A percentile compares a stretch with the other conserved stretches of the same genome.
Conservation (phyloP, 768 basidiomycete species). For the Coprinopsis cinerea region DNA sequence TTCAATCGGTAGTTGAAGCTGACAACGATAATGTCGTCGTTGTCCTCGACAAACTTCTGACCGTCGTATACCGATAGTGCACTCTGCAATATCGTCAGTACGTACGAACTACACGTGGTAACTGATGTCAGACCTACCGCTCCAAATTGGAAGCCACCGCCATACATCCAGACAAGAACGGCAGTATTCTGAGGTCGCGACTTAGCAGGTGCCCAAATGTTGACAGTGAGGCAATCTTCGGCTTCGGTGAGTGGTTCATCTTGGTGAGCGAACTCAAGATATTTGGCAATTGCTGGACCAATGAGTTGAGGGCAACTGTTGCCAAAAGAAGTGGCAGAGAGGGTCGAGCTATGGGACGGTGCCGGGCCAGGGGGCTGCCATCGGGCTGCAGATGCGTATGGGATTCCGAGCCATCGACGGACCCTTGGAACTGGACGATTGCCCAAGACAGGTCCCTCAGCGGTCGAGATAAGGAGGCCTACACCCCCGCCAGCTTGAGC, state of each 20-base stretch:
- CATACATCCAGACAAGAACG: constrained; percentile 33
- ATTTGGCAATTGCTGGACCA: constrained; percentile 17
- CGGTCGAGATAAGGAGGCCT: constrained; percentile 18
- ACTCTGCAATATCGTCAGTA: constrained; percentile 18
- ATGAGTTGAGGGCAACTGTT: constrained; percentile 25
- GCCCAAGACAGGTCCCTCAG: constrained; percentile 27
- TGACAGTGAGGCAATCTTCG: constrained; percentile 32
- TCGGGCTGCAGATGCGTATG: constrained; percentile 27
- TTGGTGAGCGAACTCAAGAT: constrained; percentile 21
- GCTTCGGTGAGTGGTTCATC: constrained; percentile 25
- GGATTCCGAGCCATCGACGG: constrained; percentile 30
- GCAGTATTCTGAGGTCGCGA: constrained; percentile 28
- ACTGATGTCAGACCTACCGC: constrained; percentile 20
- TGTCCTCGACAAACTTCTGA: constrained; percentile 25
- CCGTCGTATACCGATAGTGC: constrained; percentile 24
- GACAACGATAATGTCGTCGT: constrained; percentile 31
- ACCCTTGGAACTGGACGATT: constrained; percentile 21
- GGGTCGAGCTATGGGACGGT: constrained; percentile 13
- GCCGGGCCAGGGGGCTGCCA: constrained; percentile 27
- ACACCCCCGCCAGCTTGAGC: neutral
- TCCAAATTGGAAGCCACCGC: constrained; percentile 31
- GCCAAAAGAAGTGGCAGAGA: constrained; percentile 24
- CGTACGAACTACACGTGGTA: neutral
- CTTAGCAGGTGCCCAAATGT: constrained; percentile 32
- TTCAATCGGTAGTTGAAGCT: constrained; percentile 35